Base-by-base conservation (phyloP, 1,284 basidiomycete genomes). In the Apiotrichum gracile region DNA sequence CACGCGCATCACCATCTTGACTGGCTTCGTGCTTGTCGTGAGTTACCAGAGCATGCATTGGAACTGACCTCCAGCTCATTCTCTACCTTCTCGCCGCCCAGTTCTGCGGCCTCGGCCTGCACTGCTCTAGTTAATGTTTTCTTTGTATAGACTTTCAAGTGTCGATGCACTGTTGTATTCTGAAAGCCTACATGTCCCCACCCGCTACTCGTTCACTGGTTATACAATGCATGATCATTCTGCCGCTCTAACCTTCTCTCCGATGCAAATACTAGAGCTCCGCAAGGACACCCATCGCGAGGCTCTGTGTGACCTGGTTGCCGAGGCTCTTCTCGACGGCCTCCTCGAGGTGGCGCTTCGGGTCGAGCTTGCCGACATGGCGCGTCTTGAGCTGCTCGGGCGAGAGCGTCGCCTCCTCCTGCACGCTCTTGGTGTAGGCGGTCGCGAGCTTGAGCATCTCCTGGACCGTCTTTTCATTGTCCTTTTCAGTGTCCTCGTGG, bases 351-450 rank as follows among this genome's bases (percentile, higher is more conserved):
- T 97, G 92, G 65, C 92, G 83, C 78, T 97, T 97, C 41, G 92
- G 92, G 78, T 97, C 92, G 67, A 94, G 90, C 77, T 96, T 97
- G 56, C 93, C 93, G 64, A 97, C 92, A 75, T 97, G 93, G 60
- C 92, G 83, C 51, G 91, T 96, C 78, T 94, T 93, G 46, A 96
- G 81, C 70, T 96, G 90, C 46, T 94, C 89, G 17, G 86, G 72
- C 19, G 90, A 87, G 53, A 97, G 78, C 25, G 91, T 94, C 48
- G 91, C 87, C 75, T 97, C 92, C 74, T 97, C 92, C 76, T 93
- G 88, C 34, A 97, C 90, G 0, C 90, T 93, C 74, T 94, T 94
- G 75, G 92, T 93, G 79, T 97, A 97, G 33, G 87, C 85, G 70
- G 86, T 85, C 24, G 93, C 91, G 22, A 97, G 82, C 33, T 83